Base-by-base conservation (phyloP, 192 early-diverging fungal genomes). In the Umbelopsis sp. region DNA sequence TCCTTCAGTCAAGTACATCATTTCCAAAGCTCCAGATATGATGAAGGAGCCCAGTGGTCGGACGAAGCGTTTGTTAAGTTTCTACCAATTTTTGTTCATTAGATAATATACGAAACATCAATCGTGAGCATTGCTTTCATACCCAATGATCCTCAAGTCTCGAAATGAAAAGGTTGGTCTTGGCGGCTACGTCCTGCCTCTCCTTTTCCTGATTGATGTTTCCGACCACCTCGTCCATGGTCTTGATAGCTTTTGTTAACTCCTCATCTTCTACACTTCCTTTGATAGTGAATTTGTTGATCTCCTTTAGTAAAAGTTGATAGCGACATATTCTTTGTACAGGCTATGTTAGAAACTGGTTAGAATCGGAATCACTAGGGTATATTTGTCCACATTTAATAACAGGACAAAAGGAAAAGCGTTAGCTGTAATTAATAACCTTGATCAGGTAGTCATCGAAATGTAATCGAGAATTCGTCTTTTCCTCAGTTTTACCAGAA, bases 271-370 rank as follows among this genome's bases (percentile, higher is more conserved):
- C 85, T 11, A 77, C 38, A 16, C 77, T 73, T 11, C 65, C 66
- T 20, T 71, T 44, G 22, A 75, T 71, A 3, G 89, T 90, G 41
- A 85, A 74, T 47, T 87, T 82, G 21, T 85, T 47, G 50, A 91
- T 79, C 17, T 90, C 91, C 20, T 84, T 83, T 41, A 89, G 80
- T 17, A 98, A 80, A 7, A 98, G 82, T 12, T 94, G 95, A 80
- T 98, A 98, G 34, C 93, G 93, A 77, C 94, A 95, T 32, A 97
- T 90, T 14, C 96, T 83, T 78, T 98, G 96, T 2, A 98, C 88
- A 12, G 96, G 96, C 74, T 95, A 50, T 36, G 16, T 25, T 36
- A 12, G 20, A 24, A 34, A 41, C 10, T n/a, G 22, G 69, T 43
- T 22, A 65, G 47, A 38, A 51, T 29, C 36, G 26, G 22, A 62